These are phyloP conservation scores for Xylaria sp. DNA, from an alignment of 2,329 filamentous ascomycete species.

Conservation along the genomic window DNA sequence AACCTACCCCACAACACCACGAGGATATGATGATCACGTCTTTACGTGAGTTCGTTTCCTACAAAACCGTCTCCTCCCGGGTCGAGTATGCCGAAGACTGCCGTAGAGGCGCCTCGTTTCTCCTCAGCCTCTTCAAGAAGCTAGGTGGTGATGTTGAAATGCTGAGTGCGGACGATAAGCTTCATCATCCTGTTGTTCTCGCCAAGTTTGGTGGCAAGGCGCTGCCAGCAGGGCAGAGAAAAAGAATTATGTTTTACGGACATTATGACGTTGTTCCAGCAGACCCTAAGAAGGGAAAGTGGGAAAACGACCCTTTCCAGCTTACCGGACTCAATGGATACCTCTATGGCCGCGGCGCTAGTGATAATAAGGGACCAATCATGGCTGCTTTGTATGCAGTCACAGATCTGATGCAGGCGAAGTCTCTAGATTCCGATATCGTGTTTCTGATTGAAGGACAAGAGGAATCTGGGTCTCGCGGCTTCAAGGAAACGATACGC, in stretches of 20 bases:
- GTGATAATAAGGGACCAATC: constrained; percentile 97
- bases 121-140: constrained; percentile 90
- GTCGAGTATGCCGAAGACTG: constrained; percentile 91
- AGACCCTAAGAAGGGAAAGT: constrained; percentile 82
- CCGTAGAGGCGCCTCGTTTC: constrained; percentile 87
- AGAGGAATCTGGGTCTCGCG: constrained; percentile 92
- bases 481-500: constrained; percentile 85
- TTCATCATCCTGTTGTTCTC: constrained; percentile 90
- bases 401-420: constrained; percentile 86
- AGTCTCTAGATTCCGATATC: constrained; percentile 85
- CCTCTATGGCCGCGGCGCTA: constrained; percentile 93
- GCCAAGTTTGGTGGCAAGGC: constrained; percentile 86
- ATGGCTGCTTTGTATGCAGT: constrained; percentile 94
- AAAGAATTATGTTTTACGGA: constrained; percentile 94
- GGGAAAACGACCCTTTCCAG: constrained; percentile 89
- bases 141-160: constrained; percentile 91
- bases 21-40: constrained; percentile 73
- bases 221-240: constrained; percentile 71
- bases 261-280: constrained; percentile 98
- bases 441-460: constrained; percentile 96
- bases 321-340: constrained; percentile 91
- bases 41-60: constrained; percentile 86
- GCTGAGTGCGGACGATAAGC: constrained; percentile 78
- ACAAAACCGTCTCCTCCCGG: constrained; percentile 89
- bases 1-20: constrained; percentile 50